phyloP scores from a whole-genome alignment of 495 filamentous ascomycete species.

The Talaromyces stipitatus region DNA sequence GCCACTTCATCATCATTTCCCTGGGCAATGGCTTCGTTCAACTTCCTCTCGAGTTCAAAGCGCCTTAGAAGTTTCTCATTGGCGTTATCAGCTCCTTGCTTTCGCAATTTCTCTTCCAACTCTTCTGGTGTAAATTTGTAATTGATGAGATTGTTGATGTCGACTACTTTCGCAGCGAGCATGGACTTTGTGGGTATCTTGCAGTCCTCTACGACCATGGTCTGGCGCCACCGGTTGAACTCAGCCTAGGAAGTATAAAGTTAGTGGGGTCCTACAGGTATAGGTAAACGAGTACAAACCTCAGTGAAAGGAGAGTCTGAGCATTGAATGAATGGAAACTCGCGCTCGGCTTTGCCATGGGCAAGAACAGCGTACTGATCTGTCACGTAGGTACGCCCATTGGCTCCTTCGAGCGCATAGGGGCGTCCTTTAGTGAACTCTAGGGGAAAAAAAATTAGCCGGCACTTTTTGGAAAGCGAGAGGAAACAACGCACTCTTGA shows the following conservation, averaged over 20 bases:
- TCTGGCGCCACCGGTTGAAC: conserved; percentile 73
- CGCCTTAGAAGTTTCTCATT: conserved; percentile 59
- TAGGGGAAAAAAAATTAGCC: conserved; percentile 23
- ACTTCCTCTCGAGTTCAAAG: conserved; percentile 47
- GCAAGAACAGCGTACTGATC: conserved; percentile 67
- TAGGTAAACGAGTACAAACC: conserved; percentile 31
- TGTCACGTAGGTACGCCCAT: conserved; percentile 64
- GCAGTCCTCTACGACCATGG: conserved; percentile 61
- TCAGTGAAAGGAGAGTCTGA: conserved; percentile 70
- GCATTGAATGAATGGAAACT: conserved; percentile 77
- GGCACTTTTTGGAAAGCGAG: background rate
- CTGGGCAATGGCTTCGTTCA: conserved; percentile 55
- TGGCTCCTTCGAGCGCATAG: conserved; percentile 65
- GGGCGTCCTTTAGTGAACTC: conserved; percentile 70
- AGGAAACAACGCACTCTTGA: conserved; percentile 58
- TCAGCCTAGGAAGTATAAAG: conserved; percentile 48
- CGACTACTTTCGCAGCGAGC: conserved; percentile 62
- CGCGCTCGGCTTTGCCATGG: conserved; percentile 67
- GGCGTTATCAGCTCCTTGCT: conserved; percentile 52
- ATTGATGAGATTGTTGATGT: conserved; percentile 73
- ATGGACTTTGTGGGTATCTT: conserved; percentile 59
- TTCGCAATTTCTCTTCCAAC: conserved; percentile 65
- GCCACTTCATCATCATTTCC: conserved; percentile 55
- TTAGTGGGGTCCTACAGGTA: conserved; percentile 14
- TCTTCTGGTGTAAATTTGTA: conserved; percentile 74